Conservation (phyloP, 208 protist species). For the Acanthamoeba royreba region DNA sequence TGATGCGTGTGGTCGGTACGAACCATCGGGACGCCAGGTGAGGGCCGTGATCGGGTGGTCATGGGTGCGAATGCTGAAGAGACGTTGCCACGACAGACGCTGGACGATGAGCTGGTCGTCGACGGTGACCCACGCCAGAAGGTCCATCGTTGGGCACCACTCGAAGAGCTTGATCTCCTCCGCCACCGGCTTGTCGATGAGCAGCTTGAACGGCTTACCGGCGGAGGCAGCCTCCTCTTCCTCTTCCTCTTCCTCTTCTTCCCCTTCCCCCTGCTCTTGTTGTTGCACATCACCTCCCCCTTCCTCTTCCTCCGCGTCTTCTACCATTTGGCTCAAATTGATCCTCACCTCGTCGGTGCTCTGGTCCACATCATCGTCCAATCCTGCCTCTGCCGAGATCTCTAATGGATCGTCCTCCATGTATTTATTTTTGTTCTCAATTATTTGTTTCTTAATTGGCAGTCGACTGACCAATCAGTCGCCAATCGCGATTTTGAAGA, state of each 20-base stretch:
- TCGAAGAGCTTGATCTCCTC: slow-evolving; percentile 36
- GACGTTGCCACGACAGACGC: slow-evolving; percentile 24
- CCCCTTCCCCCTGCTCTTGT: background rate
- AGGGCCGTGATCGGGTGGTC: background rate
- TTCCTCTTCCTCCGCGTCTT: background rate
- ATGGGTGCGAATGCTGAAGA: slow-evolving; percentile 25
- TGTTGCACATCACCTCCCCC: background rate
- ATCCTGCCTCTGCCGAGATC: too few species aligned
- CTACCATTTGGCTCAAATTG: too few species aligned
- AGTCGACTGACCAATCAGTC: too few species aligned
- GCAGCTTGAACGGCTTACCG: background rate
- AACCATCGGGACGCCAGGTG: slow-evolving; percentile 25
- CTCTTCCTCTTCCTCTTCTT: background rate
- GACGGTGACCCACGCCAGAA: slow-evolving; percentile 3
- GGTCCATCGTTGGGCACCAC: slow-evolving; percentile 34
- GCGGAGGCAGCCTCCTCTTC: background rate
- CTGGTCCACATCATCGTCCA: too few species aligned
- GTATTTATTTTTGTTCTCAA: too few species aligned
- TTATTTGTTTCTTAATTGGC: too few species aligned
- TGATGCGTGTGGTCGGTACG: too few species aligned
- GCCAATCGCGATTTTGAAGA: too few species aligned
- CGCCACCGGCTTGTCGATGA: background rate
- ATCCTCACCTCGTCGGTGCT: too few species aligned
- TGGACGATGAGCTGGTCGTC: slow-evolving; percentile 35
- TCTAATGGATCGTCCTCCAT: too few species aligned